A percentile compares a stretch with the other conserved stretches of the same genome.
Conservation (phyloP, 805 yeast genomes). For the Lipomyces sp. region DNA sequence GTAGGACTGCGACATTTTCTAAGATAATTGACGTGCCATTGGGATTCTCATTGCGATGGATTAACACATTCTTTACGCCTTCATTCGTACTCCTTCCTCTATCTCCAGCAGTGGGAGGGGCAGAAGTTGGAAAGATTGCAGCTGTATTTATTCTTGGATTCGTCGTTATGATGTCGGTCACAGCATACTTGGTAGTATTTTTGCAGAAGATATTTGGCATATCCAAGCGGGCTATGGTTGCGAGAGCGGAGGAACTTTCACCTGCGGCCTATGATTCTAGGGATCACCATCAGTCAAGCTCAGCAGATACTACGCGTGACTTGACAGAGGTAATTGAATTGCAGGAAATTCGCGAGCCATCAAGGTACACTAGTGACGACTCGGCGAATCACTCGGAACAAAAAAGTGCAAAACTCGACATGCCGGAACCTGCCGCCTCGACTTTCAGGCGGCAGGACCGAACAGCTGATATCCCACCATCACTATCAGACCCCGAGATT, state of each 20-base stretch:
- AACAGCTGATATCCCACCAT: background rate
- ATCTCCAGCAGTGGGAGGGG: conserved; percentile 65
- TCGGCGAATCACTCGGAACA: background rate
- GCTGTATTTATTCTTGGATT: conserved; percentile 75
- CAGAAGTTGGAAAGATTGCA: conserved; percentile 73
- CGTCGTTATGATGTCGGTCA: conserved; percentile 54
- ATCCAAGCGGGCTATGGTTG: conserved; percentile 33
- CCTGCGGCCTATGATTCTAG: conserved; percentile 7
- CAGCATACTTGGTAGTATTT: conserved; percentile 55
- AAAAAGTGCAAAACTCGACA: background rate
- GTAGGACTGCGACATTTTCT: conserved; percentile 29
- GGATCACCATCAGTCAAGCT: conserved; percentile 7
- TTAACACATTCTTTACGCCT: conserved; percentile 77
- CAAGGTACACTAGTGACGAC: background rate
- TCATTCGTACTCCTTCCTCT: conserved; percentile 74
- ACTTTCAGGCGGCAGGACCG: background rate
- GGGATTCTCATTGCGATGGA: conserved; percentile 75
- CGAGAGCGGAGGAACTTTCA: conserved; percentile 40
- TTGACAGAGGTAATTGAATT: conserved; percentile 22
- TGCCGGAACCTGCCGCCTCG: background rate
- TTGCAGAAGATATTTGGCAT: conserved; percentile 48
- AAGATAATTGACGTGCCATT: conserved; percentile 56
- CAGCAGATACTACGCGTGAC: conserved; percentile 3
- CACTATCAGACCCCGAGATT: conserved; percentile 11
- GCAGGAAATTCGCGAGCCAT: conserved; percentile 7